Conservation (phyloP, 1,284 basidiomycete species). For the Peniophora sp. region DNA sequence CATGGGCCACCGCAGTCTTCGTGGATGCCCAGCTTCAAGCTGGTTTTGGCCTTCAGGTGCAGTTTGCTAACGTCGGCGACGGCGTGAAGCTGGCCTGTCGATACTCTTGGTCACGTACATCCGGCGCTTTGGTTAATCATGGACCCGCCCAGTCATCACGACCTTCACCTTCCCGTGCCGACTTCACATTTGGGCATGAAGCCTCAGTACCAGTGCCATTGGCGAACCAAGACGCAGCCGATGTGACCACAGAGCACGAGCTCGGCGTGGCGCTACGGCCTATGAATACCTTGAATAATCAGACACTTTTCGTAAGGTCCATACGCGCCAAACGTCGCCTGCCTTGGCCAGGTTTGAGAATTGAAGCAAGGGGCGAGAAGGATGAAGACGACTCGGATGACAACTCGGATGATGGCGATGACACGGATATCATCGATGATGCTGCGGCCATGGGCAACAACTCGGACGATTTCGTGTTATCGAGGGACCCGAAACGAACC, state of each 20-base stretch:
- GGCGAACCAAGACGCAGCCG: too few species aligned
- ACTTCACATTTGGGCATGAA: too few species aligned
- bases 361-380: too few species aligned
- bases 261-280: too few species aligned
- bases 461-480: too few species aligned
- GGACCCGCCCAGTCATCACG: neutral
- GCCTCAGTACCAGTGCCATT: neutral
- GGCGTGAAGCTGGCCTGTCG: neutral
- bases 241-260: too few species aligned
- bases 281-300: constrained; percentile 2
- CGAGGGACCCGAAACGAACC: too few species aligned
- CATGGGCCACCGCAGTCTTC: constrained; percentile 4
- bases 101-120: neutral
- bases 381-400: too few species aligned
- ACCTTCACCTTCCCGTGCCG: neutral
- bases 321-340: neutral
- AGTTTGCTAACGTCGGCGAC: neutral
- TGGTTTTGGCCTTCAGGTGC: neutral
- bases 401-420: too few species aligned
- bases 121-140: neutral
- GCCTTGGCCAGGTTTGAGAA: too few species aligned
- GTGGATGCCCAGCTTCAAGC: neutral
- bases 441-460: too few species aligned
- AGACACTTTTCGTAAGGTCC: constrained; percentile 3
- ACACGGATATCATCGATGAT: too few species aligned